These are phyloP conservation scores for Schrenkiella parvula DNA, from an alignment of 345 rosid genomes.

Conservation along the genomic window DNA sequence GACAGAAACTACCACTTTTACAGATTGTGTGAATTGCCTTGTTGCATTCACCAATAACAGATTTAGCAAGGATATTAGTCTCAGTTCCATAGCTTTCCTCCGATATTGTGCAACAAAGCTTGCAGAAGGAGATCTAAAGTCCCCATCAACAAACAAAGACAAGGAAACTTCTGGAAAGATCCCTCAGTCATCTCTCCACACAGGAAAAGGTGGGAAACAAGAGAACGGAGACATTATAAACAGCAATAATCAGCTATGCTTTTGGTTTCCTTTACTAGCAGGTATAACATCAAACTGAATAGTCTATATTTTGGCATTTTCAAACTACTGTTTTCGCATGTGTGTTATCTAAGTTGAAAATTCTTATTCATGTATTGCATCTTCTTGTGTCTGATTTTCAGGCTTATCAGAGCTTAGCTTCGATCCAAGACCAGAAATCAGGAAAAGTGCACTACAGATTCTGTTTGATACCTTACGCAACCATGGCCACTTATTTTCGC, in stretches of 20 bases:
- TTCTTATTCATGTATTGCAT: constrained; percentile 12
- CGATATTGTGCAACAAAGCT: constrained; percentile 95
- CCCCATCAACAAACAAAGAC: constrained; percentile 58
- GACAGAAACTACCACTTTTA: constrained; percentile 97
- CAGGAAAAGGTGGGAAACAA: constrained; percentile 50
- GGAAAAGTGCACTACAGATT: constrained; percentile 91
- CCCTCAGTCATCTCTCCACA: constrained; percentile 49
- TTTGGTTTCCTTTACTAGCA: constrained; percentile 97
- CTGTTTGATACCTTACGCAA: constrained; percentile 87
- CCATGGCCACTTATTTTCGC: constrained; percentile 91
- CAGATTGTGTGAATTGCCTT: constrained; percentile 96
- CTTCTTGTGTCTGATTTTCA: constrained; percentile 33
- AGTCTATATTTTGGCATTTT: constrained; percentile 12
- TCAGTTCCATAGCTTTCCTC: constrained; percentile 88
- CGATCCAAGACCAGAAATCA: constrained; percentile 96
- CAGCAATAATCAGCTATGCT: constrained; percentile 77
- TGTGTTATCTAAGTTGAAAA: constrained; percentile 16
- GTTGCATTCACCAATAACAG: constrained; percentile 96
- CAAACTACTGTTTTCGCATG: not conserved
- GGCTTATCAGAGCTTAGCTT: constrained; percentile 98
- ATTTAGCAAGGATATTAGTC: constrained; percentile 90
- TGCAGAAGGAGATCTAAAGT: constrained; percentile 87
- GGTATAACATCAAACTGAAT: constrained; percentile 43
- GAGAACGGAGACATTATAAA: constrained; percentile 61
- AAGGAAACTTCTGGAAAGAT: constrained; percentile 52